Base-by-base conservation (phyloP, 169 alveolate species). In the Cytauxzoon felis region DNA sequence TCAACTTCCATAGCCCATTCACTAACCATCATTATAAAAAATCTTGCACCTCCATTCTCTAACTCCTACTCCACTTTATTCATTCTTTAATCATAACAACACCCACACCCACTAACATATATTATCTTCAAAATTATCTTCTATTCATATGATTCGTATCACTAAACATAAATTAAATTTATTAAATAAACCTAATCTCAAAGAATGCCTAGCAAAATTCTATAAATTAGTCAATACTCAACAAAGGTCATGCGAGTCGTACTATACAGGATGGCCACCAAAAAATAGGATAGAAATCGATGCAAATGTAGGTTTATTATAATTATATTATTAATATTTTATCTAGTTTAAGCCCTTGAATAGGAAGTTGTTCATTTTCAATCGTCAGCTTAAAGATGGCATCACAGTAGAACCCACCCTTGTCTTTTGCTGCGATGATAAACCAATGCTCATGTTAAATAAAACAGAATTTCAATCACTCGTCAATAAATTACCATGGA, bases 191-290 rank as follows among this genome's bases (percentile, higher is more conserved):
- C n/a, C 19, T 7, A 51, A 29, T 41, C n/a, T 29, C n/a, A 3
- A 1, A 6, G 69, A 34, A 3, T 11, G 61, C n/a, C 60, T 73
- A 1, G 67, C 40, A 8, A 51, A 33, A 5, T 76, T 76, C 66
- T 36, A 42, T 27, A 21, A 30, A 29, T 68, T 64, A 7, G 86
- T 60, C 7, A 18, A 57, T 8, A 69, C n/a, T n/a, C n/a, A 76
- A 60, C 86, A 65, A 27, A 48, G 65, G 3, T 23, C 13, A 11
- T 64, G 81, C 18, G 16, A 45, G 3, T 2, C 24, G 9, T 43
- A 50, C 34, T 76, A 41, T 27, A 65, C 48, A 19, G 86, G 86
- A 4, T 76, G 86, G 86, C 86, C 86, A 5, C 86, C 86, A 6
- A 40, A 36, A 29, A n/a, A 21, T 5, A 49, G 78, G 0, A 56